Evolutionary conservation across 2,329 filamentous ascomycete genomes (phyloP).

Genomic region (Aureobasidium sp.): DNA sequence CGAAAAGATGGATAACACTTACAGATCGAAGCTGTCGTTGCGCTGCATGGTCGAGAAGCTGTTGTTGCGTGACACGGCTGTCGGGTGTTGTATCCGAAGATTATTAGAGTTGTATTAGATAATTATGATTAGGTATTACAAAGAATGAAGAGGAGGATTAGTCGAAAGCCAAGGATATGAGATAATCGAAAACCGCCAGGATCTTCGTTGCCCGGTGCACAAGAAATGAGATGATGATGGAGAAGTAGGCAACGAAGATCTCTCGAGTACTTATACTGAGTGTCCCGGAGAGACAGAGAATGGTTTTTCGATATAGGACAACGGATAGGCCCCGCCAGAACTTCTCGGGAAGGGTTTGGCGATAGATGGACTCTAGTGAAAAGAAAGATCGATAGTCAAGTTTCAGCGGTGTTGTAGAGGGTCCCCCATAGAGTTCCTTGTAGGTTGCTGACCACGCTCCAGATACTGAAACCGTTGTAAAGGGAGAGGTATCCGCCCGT

Average conservation of each 20-base stretch:
- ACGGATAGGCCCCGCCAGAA: conserved; percentile 5
- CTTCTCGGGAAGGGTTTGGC: conserved; percentile 1
- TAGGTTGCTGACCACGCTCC: background rate
- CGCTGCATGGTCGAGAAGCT: conserved; percentile 12
- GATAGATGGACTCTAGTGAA: conserved; percentile 3
- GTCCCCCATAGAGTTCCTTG: conserved; percentile 5
- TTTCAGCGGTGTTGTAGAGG: conserved; percentile 10
- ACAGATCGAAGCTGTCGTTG: conserved; percentile 12
- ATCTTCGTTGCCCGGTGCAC: conserved; percentile 11
- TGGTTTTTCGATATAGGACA: conserved; percentile 3
- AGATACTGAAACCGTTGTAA: conserved; percentile 1
- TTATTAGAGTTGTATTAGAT: conserved; percentile 1
- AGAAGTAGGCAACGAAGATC: conserved; percentile 8
- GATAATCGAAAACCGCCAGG: conserved; percentile 8
- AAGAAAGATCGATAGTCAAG: conserved; percentile 14
- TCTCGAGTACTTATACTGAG: conserved; percentile 11
- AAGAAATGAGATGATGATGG: conserved; percentile 8
- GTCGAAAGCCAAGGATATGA: conserved; percentile 1
- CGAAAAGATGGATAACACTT: conserved; percentile 17
- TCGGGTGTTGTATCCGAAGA: background rate
- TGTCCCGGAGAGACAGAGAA: background rate
- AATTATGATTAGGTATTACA: conserved; percentile 4
- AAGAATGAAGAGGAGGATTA: background rate
- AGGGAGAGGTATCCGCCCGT: background rate
- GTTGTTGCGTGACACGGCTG: conserved; percentile 9